These are phyloP conservation scores for Cardamine occulta DNA, from an alignment of 345 rosid genomes.

Conservation along the genomic window DNA sequence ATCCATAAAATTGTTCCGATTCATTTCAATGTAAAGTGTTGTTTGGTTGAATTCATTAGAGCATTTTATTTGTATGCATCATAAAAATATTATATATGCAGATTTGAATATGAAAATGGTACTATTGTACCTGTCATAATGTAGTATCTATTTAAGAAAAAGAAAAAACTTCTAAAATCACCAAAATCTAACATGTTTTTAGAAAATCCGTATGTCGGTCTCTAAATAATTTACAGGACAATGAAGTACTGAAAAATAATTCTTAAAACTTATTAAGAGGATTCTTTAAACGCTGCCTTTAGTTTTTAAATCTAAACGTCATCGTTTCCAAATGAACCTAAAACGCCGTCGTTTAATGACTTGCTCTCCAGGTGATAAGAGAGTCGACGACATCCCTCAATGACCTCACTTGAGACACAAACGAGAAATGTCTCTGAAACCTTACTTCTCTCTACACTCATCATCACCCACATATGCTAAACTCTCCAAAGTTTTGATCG, in stretches of 20 bases:
- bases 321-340: background rate
- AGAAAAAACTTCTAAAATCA: background rate
- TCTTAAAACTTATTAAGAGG: background rate
- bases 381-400: constrained; percentile 15
- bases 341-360: constrained; percentile 19
- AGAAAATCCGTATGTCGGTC: background rate
- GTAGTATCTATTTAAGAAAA: background rate
- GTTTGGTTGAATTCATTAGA: background rate
- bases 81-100: background rate
- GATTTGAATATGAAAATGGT: background rate
- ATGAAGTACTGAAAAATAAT: background rate
- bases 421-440: constrained; percentile 40
- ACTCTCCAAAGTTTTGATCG: constrained; percentile 36
- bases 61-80: background rate
- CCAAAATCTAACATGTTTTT: too few relatives aligned
- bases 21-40: background rate
- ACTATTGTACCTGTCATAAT: background rate
- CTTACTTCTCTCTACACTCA: constrained; percentile 27
- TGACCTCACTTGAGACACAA: background rate
- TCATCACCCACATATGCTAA: constrained; percentile 13
- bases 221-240: background rate
- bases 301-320: background rate
- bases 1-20: constrained; percentile 2
- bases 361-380: constrained; percentile 32
- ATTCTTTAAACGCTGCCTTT: background rate